A percentile compares a stretch with the other conserved stretches of the same genome.
Conservation (phyloP, 2,329 filamentous ascomycete genomes). For the Venturia pyrina region DNA sequence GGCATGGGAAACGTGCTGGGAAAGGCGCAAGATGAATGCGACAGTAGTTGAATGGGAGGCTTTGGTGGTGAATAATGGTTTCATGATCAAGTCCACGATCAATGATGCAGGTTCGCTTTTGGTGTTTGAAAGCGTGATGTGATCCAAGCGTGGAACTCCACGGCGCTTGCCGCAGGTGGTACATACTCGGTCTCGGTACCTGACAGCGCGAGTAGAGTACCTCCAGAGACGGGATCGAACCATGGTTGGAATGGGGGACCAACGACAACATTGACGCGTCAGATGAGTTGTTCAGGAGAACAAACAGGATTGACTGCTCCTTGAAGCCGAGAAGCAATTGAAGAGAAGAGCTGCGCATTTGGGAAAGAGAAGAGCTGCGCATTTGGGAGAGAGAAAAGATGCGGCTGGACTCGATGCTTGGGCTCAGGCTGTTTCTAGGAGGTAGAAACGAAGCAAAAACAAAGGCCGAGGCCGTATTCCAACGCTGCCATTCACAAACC, state of each 20-base stretch:
- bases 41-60: no score
- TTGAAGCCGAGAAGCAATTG: background rate
- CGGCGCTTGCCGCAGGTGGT: background rate
- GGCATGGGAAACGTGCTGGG: no score
- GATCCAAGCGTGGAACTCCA: background rate
- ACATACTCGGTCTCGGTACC: background rate
- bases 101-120: background rate
- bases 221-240: background rate
- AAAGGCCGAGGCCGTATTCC: background rate
- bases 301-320: background rate
- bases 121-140: background rate
- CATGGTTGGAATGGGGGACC: background rate
- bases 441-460: background rate
- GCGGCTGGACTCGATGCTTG: background rate
- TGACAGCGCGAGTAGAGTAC: background rate
- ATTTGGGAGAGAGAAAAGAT: background rate
- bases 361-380: background rate
- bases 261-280: background rate
- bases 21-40: no score
- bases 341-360: no score
- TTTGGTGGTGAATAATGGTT: no score
- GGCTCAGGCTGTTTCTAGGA: background rate
- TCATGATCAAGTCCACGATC: background rate
- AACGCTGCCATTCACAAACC: background rate
- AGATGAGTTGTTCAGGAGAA: background rate